Conservation (phyloP, 805 yeast species). For the Saccharomycopsis olivae region DNA sequence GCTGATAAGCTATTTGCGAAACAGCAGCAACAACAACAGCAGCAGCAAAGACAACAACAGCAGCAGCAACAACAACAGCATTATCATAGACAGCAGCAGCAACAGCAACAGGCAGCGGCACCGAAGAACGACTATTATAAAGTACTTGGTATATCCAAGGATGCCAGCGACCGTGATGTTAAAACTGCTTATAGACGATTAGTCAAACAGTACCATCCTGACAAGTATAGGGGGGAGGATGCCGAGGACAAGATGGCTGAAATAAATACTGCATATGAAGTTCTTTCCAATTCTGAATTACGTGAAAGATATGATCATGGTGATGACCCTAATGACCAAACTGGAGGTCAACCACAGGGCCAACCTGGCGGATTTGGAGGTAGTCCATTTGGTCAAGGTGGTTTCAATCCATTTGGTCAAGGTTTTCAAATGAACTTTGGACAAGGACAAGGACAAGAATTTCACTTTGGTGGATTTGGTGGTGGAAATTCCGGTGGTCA, state of each 20-base stretch:
- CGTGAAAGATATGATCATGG: slow-evolving; percentile 57
- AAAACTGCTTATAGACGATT: slow-evolving; percentile 72
- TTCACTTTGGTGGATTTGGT: slow-evolving; percentile 14
- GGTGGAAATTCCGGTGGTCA: slow-evolving; percentile 1
- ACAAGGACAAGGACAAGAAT: slow-evolving; percentile 8
- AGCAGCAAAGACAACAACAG: slow-evolving; percentile 37
- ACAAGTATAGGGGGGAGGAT: slow-evolving; percentile 66
- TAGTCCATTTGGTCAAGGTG: slow-evolving; percentile 3
- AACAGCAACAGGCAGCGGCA: slow-evolving; percentile 21
- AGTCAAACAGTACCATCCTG: slow-evolving; percentile 84
- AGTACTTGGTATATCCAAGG: slow-evolving; percentile 52
- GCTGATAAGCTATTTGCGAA: slow-evolving; percentile 27
- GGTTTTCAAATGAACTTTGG: neutral
- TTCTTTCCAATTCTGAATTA: slow-evolving; percentile 55
- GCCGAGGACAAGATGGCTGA: slow-evolving; percentile 83
- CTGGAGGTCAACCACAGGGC: neutral
- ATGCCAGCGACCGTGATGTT: slow-evolving; percentile 63
- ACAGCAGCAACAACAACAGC: slow-evolving; percentile 31
- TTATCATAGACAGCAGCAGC: slow-evolving; percentile 27
- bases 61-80: slow-evolving; percentile 29
- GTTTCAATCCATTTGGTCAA: neutral
- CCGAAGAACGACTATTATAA: slow-evolving; percentile 67
- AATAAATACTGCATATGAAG: slow-evolving; percentile 88
- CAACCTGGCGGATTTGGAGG: neutral
- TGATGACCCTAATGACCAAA: slow-evolving; percentile 39